Evolutionary conservation across 768 basidiomycete species (phyloP), one percentile per base, ranked within the genome.

Genomic region (Tricholoma bakamatsutake): DNA sequence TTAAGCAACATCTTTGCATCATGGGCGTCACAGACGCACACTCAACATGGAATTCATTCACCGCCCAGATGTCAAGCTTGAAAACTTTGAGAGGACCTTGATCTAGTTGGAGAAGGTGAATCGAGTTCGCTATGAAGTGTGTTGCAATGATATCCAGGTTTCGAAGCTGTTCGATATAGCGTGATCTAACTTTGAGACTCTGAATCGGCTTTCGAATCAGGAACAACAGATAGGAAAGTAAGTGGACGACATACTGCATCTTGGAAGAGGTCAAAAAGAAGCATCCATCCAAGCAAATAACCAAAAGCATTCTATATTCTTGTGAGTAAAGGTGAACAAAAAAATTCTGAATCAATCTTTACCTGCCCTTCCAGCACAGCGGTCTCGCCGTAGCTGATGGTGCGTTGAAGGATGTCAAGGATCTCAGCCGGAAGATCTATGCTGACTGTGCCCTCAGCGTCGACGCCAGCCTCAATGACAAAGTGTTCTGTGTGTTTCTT

Each of bases 381-480:
- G 3, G 27, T 5, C 13, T 27, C 46, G 31, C 15, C 15, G 9
- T 15, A 18, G n/a, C 5, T 48, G 15, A 30, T 61, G 45, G 68
- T 75, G 34, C 71, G 73, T 54, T 80, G 80, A 11, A 96, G 66
- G 27, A 94, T 75, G 4, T 72, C 68, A 13, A 96, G 59, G 18
- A 97, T 72, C 62, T 91, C 87, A 0, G 51, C 10, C 0, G 95
- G 92, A 10, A 96, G 71, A 21, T 80, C 74, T 18, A 80, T 73
- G 45, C 76, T 76, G 33, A 81, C 65, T 1, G 65, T 64, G 2
- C 73, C 79, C 50, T 90, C 87, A 0, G 80, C 77, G 47, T 93
- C 89, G 12, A 93, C 87, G 6, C 85, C 90, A 2, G 87, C 86
- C 64, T 98, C 93, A 35, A 98, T 82, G 27, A 97, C 92, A 42